Evolutionary conservation across 768 basidiomycete species (phyloP).

Genomic region (Termitomyces sp.): DNA sequence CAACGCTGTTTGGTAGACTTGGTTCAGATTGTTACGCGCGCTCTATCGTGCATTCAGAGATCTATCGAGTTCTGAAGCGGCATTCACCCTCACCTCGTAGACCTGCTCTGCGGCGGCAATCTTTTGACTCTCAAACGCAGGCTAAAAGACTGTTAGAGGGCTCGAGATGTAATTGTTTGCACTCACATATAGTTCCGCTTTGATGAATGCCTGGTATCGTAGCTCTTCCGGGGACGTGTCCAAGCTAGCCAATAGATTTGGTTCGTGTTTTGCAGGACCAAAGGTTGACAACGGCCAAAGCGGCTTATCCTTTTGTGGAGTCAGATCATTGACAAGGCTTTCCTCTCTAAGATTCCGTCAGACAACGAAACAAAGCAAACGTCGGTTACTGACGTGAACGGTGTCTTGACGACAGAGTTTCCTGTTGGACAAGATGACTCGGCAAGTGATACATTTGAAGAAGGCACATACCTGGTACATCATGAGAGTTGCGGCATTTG

Average conservation of each 20-base stretch:
- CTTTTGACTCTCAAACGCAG: conserved; percentile 53
- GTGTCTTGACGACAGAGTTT: conserved; percentile 18
- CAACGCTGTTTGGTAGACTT: conserved; percentile 47
- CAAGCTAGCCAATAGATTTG: conserved; percentile 53
- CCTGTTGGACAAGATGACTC: neutral
- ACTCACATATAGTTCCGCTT: conserved; percentile 64
- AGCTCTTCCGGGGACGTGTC: conserved; percentile 82
- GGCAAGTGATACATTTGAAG: neutral
- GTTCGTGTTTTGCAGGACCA: conserved; percentile 71
- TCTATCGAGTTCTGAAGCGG: no score
- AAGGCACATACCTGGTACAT: conserved; percentile 23
- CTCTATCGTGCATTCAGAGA: conserved; percentile 24
- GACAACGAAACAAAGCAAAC: neutral
- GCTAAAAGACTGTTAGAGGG: conserved; percentile 19
- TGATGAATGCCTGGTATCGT: conserved; percentile 54
- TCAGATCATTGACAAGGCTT: conserved; percentile 58
- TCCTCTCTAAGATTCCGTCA: conserved; percentile 41
- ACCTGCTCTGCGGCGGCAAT: conserved; percentile 48
- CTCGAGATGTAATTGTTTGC: neutral
- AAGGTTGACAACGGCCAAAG: conserved; percentile 77
- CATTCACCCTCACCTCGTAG: conserved; percentile 25
- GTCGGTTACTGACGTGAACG: conserved; percentile 22
- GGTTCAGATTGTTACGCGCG: conserved; percentile 40
- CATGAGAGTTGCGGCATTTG: conserved; percentile 51
- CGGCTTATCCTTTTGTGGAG: conserved; percentile 57